Evolutionary conservation across 2,329 filamentous ascomycete genomes (phyloP).

Genomic region (Botrytis deweyae): DNA sequence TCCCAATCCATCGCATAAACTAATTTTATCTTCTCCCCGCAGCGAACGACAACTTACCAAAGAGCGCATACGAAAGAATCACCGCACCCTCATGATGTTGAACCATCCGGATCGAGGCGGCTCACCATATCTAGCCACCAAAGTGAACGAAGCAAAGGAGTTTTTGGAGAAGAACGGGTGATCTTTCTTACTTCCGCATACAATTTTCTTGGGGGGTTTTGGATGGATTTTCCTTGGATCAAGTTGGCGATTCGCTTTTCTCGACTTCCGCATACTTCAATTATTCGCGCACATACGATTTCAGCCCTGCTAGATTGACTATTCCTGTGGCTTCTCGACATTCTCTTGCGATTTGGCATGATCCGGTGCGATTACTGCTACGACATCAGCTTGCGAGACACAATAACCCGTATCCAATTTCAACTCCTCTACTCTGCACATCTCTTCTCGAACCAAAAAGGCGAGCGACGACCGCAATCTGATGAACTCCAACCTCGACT

Average conservation of each 20-base stretch:
- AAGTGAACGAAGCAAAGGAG: constrained; percentile 98
- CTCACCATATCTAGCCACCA: constrained; percentile 93
- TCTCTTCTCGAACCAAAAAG: background rate
- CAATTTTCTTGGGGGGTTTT: constrained; percentile 11
- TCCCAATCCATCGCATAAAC: background rate
- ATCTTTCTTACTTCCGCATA: background rate
- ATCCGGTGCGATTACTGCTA: background rate
- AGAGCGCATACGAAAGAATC: constrained; percentile 92
- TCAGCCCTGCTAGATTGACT: background rate
- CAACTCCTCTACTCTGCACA: background rate
- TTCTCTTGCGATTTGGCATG: background rate
- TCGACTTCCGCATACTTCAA: background rate
- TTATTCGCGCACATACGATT: too few relatives aligned
- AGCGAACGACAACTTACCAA: constrained; percentile 87
- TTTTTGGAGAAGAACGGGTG: constrained; percentile 73
- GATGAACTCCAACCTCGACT: background rate
- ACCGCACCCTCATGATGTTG: constrained; percentile 91
- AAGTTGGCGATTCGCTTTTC: background rate
- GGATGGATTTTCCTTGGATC: background rate
- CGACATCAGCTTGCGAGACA: background rate
- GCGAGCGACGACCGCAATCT: background rate
- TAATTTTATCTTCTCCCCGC: constrained; percentile 1
- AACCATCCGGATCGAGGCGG: constrained; percentile 98
- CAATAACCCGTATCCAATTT: background rate
- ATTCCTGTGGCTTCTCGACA: background rate